phyloP scores from a whole-genome alignment of 768 basidiomycete species.

The Hysterangium stoloniferum region DNA sequence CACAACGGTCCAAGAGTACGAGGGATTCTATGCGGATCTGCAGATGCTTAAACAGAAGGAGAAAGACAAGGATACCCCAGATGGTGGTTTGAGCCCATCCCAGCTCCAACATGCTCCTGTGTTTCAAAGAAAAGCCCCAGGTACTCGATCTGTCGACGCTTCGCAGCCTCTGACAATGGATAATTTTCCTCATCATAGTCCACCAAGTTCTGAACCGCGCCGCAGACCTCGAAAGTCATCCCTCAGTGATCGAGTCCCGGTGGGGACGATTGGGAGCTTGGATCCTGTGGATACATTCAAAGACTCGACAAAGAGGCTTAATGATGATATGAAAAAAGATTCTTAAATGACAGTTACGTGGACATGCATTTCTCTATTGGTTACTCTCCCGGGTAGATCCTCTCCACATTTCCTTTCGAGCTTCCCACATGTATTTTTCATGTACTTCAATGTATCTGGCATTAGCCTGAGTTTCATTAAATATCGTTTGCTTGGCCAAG shows the following conservation, averaged over 20 bases:
- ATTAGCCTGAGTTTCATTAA: background rate
- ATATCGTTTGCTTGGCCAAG: background rate
- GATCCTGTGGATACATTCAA: slow-evolving; percentile 51
- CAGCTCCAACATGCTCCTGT: slow-evolving; percentile 2
- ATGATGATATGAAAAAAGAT: slow-evolving; percentile 41
- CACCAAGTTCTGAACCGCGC: slow-evolving; percentile 38
- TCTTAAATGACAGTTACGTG: background rate
- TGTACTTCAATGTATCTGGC: too few relatives aligned
- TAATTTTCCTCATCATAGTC: too few relatives aligned
- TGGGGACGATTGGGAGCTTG: slow-evolving; percentile 53
- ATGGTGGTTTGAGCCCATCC: background rate
- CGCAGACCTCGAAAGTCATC: slow-evolving; percentile 47
- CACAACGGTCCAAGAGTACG: slow-evolving; percentile 43
- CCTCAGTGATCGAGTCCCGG: slow-evolving; percentile 55
- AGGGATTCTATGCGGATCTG: slow-evolving; percentile 74
- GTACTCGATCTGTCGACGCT: too few relatives aligned
- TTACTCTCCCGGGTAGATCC: background rate
- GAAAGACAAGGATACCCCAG: too few relatives aligned
- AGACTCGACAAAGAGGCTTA: slow-evolving; percentile 58
- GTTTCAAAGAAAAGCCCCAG: slow-evolving; percentile 1
- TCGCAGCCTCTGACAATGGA: too few relatives aligned
- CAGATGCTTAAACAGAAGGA: slow-evolving; percentile 45
- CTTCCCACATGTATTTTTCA: too few relatives aligned
- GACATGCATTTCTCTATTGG: background rate
- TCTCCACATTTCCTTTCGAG: too few relatives aligned